Evolutionary conservation across 495 filamentous ascomycete species (phyloP), one percentile per base, ranked within the genome.

Genomic region (Penicillium antarcticum): DNA sequence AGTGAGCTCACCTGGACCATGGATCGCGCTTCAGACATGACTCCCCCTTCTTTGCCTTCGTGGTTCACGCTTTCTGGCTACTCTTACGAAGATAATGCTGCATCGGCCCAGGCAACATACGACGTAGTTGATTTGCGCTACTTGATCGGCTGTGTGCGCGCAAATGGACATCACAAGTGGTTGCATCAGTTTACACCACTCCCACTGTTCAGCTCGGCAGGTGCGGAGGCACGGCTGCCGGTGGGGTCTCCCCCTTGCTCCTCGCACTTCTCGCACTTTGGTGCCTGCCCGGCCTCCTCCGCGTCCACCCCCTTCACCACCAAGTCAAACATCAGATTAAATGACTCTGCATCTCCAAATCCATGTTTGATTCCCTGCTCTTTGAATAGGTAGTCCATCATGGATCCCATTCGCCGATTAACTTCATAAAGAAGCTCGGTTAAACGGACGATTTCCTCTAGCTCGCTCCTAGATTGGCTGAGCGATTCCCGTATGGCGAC

Each of bases 341-440:
- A 50, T 3, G 53, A 55, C 17, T 41, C 41, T 5, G 46, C 35
- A 17, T 50, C 42, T 29, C 26, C 32, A 29, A 32, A 31, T 16
- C 41, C 24, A 16, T 50, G 18, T 36, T 50, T 48, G 16, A 55
- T 40, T 18, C 19, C 42, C 19, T 56, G 37, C 29, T 56, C 16
- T 32, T 32, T 38, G 12, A 56, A 32, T 11, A 51, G 48, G 29
- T 46, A 56, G 23, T 51, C 53, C n/a, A 35, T 43, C 31, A 56
- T 31, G n/a, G 35, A n/a, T 16, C 53, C 43, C 42, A 56, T 42
- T 42, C 48, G 50, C 26, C 43, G 48, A 34, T 51, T 51, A 13
- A 49, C 38, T 24, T 56, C 48, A 44, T 51, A 51, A 7, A 56
- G 53, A 24, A 56, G 14, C 21, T 56, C 53, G 31, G 53, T 48